phyloP scores from a whole-genome alignment of 495 filamentous ascomycete genomes.

The Mycothermus thermophilus region DNA sequence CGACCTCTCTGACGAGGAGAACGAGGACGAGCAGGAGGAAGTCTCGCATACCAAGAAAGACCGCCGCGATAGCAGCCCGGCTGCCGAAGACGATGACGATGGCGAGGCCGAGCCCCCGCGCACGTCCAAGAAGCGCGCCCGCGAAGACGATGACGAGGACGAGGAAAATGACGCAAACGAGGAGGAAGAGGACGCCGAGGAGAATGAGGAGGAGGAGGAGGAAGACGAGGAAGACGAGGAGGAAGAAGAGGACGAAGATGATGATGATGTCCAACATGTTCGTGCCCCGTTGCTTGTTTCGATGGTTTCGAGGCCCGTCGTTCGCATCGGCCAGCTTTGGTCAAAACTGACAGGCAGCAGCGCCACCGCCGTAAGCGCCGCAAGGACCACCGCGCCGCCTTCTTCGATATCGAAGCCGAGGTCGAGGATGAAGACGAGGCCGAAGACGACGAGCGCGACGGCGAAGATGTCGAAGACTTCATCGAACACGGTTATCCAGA shows the following conservation, averaged over 20 bases:
- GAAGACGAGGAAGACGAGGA: slow-evolving; percentile 41
- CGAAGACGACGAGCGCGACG: slow-evolving; percentile 78
- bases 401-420: slow-evolving; percentile 93
- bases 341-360: slow-evolving; percentile 26
- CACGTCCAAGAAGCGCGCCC: too few relatives aligned
- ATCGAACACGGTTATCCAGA: slow-evolving; percentile 83
- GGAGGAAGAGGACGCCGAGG: slow-evolving; percentile 31
- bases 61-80: slow-evolving; percentile 14
- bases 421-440: slow-evolving; percentile 91
- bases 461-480: slow-evolving; percentile 68
- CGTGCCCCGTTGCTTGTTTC: too few relatives aligned
- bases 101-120: slow-evolving; percentile 32
- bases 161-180: slow-evolving; percentile 28
- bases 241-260: slow-evolving; percentile 40
- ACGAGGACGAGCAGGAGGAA: slow-evolving; percentile 3
- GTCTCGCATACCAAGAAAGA: slow-evolving; percentile 2
- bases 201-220: slow-evolving; percentile 44
- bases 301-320: neutral
- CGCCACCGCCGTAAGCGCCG: slow-evolving; percentile 66
- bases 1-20: slow-evolving; percentile 55
- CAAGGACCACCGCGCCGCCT: slow-evolving; percentile 56
- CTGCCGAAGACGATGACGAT: slow-evolving; percentile 19
- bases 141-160: slow-evolving; percentile 28
- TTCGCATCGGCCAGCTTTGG: neutral
- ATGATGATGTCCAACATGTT: slow-evolving; percentile 29